Evolutionary conservation across 139 green algal genomes (phyloP).

Genomic region (Tetratostichococcus sp.): DNA sequence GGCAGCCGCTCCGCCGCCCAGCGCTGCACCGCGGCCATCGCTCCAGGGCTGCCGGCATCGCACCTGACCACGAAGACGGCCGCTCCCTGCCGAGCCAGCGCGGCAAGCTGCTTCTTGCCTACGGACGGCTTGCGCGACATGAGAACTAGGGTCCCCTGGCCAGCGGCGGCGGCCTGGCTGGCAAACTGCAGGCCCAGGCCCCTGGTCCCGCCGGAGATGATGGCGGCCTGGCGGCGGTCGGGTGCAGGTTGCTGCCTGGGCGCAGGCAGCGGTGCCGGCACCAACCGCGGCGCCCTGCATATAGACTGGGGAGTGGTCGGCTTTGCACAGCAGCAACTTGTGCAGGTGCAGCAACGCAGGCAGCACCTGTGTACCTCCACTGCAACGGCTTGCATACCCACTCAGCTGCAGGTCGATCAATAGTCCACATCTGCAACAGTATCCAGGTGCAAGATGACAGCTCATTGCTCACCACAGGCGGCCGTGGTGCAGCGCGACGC

Average conservation of each 20-base stretch:
- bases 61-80: slow-evolving; percentile 13
- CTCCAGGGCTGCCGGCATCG: background rate
- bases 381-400: no score
- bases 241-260: background rate
- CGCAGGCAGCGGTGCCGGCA: background rate
- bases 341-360: no score
- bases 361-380: no score
- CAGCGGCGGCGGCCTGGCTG: background rate
- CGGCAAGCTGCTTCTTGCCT: background rate
- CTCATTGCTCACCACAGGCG: background rate
- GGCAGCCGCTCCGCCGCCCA: slow-evolving; percentile 32
- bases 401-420: no score
- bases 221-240: background rate
- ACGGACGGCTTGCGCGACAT: slow-evolving; percentile 6
- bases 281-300: slow-evolving; percentile 5
- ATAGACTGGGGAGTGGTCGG: no score
- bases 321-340: no score
- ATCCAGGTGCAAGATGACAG: no score
- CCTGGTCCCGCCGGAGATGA: slow-evolving; percentile 30
- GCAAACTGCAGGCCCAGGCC: slow-evolving; percentile 29
- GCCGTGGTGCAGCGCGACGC: background rate
- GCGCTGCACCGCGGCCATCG: background rate
- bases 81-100: background rate
- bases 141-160: slow-evolving; percentile 13
- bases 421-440: no score